Base-by-base conservation (phyloP, 2,329 filamentous ascomycete genomes). In the Exophiala oligosperma region DNA sequence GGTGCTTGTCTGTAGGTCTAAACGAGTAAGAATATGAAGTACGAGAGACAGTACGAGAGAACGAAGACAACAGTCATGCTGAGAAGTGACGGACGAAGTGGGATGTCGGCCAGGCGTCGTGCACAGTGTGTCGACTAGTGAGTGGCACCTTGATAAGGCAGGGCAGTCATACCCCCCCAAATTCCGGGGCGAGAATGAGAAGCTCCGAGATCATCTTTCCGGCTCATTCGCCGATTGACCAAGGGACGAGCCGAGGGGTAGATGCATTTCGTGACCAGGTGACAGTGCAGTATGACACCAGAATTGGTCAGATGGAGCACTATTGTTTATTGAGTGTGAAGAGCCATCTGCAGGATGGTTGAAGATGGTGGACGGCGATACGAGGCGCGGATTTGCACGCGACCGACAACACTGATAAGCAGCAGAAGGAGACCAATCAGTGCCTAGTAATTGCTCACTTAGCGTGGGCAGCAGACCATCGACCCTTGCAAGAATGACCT, bases 221-320 rank as follows among this genome's bases (percentile, higher is more conserved):
- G 52, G 41, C 50, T 52, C 41, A 41, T 58, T 55, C 37, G 48
- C 47, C 37, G 55, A 26, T 52, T 40, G 49, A 23, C 51, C 17
- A 56, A 52, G 58, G 58, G 50, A 59, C 55, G 58, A 61, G 58
- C 61, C 61, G 61, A 61, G 38, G 49, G 17, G 47, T 40, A 47
- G 54, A 35, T 41, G 52, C 21, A 26, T 12, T 59, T 61, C 50
- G 29, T 61, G 54, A 57, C 61, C 62, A 64, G 57, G 58, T 66
- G 64, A 65, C 60, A 55, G 28, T 56, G 59, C 52, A 47, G 43
- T 47, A 60, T 66, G 64, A 66, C 58, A 57, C 32, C 35, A 43
- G 32, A 63, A 57, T 61, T 54, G 61, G 61, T 60, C 61, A 60
- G 54, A 59, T 51, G 44, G 49, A 29, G 14, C 49, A 32, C 40